Conservation (phyloP, 2,329 filamentous ascomycete species). For the Pseudocercospora fijiensis region DNA sequence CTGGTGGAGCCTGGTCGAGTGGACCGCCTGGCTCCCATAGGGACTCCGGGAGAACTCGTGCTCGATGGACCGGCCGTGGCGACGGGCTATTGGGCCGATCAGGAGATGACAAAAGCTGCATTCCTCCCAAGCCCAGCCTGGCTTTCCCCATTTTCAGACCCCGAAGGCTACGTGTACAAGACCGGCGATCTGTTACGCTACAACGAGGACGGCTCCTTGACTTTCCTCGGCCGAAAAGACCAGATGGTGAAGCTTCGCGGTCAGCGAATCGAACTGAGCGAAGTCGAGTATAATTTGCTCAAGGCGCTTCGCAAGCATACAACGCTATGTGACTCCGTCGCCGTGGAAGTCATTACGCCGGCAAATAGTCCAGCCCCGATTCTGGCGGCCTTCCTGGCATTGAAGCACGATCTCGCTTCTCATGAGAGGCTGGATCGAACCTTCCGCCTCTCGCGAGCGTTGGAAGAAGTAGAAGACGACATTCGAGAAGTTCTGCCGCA, state of each 20-base stretch:
- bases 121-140: slow-evolving; percentile 2
- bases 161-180: background rate
- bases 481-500: slow-evolving; percentile 52
- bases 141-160: background rate
- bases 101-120: background rate
- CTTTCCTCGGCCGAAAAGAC: slow-evolving; percentile 60
- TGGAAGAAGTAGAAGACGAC: slow-evolving; percentile 11
- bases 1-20: slow-evolving; percentile 14
- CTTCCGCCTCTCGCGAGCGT: background rate
- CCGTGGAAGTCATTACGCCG: background rate
- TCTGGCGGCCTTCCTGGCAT: slow-evolving; percentile 8
- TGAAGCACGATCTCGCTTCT: background rate
- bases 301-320: slow-evolving; percentile 15
- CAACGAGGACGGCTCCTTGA: background rate
- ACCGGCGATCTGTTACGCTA: background rate
- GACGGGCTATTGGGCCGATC: background rate
- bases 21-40: slow-evolving; percentile 52
- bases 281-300: slow-evolving; percentile 63
- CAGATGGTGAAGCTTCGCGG: slow-evolving; percentile 77
- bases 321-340: slow-evolving; percentile 2
- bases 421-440: background rate
- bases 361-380: background rate
- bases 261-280: slow-evolving; percentile 71
- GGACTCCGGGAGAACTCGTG: background rate
- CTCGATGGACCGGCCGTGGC: background rate